Percentiles rank a stretch among this genome's conserved stretches.
phyloP scores from a whole-genome alignment of 2,329 filamentous ascomycete species.

The Orbilia ellipsospora region DNA sequence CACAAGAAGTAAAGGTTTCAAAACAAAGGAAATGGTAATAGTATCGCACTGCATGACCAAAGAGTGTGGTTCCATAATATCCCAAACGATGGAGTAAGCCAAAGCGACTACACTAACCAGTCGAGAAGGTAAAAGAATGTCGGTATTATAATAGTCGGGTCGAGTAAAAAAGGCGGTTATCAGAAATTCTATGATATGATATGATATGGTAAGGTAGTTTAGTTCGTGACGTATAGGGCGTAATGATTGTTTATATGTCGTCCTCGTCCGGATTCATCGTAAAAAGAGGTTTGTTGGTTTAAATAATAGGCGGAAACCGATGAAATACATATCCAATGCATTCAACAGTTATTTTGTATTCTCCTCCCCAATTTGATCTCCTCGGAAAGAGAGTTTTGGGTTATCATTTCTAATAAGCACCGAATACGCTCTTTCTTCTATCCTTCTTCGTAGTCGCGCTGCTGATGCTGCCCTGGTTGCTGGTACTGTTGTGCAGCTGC shows the following conservation, averaged over 20 bases:
- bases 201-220: neutral
- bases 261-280: conserved; percentile 50
- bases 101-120: neutral
- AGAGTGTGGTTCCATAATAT: neutral
- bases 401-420: conserved; percentile 31
- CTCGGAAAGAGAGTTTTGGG: no score
- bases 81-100: neutral
- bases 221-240: conserved; percentile 38
- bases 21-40: conserved; percentile 20
- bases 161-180: neutral
- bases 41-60: conserved; percentile 35
- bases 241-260: conserved; percentile 16
- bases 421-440: conserved; percentile 51
- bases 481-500: conserved; percentile 20
- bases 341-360: neutral
- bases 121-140: neutral
- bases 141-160: conserved; percentile 1
- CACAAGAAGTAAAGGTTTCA: neutral
- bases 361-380: neutral
- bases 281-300: neutral
- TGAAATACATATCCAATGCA: conserved; percentile 23
- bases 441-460: conserved; percentile 42
- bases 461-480: conserved; percentile 40
- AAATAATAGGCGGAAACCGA: no score
- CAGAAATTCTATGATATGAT: conserved; percentile 29